Evolutionary conservation across 768 basidiomycete species (phyloP).

Genomic region (Russula vinacea): DNA sequence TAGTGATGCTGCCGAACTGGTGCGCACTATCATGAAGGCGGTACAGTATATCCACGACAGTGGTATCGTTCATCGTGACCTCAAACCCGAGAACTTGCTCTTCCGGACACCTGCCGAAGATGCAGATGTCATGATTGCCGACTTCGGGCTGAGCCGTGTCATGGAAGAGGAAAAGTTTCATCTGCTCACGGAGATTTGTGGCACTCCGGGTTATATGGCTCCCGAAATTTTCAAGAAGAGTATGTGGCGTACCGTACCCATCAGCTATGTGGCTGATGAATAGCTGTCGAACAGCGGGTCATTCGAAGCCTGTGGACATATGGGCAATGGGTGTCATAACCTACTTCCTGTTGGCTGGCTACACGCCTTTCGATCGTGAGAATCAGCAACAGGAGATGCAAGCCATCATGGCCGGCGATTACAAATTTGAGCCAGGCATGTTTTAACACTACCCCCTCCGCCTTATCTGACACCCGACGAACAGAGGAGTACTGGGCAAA

Average conservation of each 20-base stretch:
- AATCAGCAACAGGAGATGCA: slow-evolving; percentile 87
- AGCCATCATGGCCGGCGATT: slow-evolving; percentile 91
- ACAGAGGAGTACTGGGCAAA: slow-evolving; percentile 80
- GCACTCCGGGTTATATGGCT: slow-evolving; percentile 94
- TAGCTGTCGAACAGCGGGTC: slow-evolving; percentile 57
- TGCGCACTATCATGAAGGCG: slow-evolving; percentile 81
- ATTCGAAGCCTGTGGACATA: slow-evolving; percentile 90
- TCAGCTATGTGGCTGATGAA: slow-evolving; percentile 2
- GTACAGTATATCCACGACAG: slow-evolving; percentile 89
- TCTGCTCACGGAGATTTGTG: slow-evolving; percentile 91
- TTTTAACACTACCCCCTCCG: neutral
- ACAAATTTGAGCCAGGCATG: slow-evolving; percentile 76
- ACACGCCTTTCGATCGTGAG: slow-evolving; percentile 97
- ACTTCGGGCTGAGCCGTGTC: slow-evolving; percentile 89
- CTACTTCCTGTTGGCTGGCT: slow-evolving; percentile 90
- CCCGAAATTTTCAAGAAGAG: slow-evolving; percentile 95
- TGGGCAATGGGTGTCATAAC: slow-evolving; percentile 99
- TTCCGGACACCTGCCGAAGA: slow-evolving; percentile 89
- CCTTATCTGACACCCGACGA: slow-evolving; percentile 24
- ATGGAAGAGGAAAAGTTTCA: slow-evolving; percentile 89
- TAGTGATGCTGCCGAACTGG: slow-evolving; percentile 85
- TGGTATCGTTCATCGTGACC: slow-evolving; percentile 93
- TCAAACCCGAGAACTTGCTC: slow-evolving; percentile 97
- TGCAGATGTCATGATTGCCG: slow-evolving; percentile 94
- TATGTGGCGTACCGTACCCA: slow-evolving; percentile 38